These are phyloP conservation scores for Boechera retrofracta DNA, from an alignment of 345 rosid genomes.

Conservation along the genomic window DNA sequence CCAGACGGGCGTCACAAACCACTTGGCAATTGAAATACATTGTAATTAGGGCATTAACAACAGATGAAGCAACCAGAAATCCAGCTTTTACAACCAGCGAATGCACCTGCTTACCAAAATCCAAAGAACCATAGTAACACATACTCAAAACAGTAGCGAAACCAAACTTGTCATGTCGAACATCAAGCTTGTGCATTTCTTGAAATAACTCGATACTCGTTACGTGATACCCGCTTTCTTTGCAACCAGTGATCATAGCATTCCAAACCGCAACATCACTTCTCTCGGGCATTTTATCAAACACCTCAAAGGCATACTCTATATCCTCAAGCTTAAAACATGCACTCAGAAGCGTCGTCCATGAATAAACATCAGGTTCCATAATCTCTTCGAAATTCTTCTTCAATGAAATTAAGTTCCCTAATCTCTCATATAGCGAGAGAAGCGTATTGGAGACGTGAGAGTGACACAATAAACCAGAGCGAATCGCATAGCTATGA, in stretches of 20 bases:
- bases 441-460: constrained; percentile 74
- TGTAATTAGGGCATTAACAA: constrained; percentile 67
- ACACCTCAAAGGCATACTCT: constrained; percentile 58
- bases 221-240: constrained; percentile 55
- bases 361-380: constrained; percentile 68
- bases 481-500: constrained; percentile 60
- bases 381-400: constrained; percentile 58
- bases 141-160: constrained; percentile 67
- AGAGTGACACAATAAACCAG: constrained; percentile 52
- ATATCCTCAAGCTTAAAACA: constrained; percentile 55
- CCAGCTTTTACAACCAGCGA: constrained; percentile 65
- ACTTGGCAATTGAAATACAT: constrained; percentile 62
- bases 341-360: constrained; percentile 66
- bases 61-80: constrained; percentile 52
- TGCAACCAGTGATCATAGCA: constrained; percentile 75
- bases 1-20: constrained; percentile 47
- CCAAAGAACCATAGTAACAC: constrained; percentile 51
- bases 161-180: constrained; percentile 67
- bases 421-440: constrained; percentile 55
- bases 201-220: constrained; percentile 57
- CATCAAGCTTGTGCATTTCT: constrained; percentile 63
- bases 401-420: constrained; percentile 48
- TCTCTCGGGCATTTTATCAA: constrained; percentile 57
- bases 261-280: constrained; percentile 67
- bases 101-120: constrained; percentile 70